A percentile compares a stretch with the other conserved stretches of the same genome.
phyloP scores from a whole-genome alignment of 2,329 filamentous ascomycete species.

The Fusarium brachygibbosum region DNA sequence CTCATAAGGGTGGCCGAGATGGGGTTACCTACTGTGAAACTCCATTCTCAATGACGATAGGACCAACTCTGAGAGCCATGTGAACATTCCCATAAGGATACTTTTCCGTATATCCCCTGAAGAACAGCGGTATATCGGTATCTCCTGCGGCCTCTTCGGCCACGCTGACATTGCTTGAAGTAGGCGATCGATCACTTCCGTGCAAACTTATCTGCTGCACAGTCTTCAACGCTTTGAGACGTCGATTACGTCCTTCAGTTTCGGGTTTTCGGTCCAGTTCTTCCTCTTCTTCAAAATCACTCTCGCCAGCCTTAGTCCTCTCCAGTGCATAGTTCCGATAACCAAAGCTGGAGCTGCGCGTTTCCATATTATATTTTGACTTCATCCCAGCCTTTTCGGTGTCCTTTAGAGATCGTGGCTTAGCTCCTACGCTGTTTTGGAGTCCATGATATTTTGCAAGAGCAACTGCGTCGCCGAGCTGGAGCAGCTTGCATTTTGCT shows the following conservation, averaged over 20 bases:
- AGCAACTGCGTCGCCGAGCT: conserved; percentile 29
- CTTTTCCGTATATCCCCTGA: conserved; percentile 49
- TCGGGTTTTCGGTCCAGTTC: background rate
- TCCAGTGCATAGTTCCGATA: background rate
- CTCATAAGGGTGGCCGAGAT: rapidly evolving
- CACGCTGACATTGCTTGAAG: conserved; percentile 27
- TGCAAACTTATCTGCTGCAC: conserved; percentile 17
- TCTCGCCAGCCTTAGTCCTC: background rate
- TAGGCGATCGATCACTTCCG: conserved; percentile 23
- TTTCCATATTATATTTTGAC: background rate
- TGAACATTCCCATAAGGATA: conserved; percentile 58
- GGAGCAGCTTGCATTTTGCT: conserved; percentile 27
- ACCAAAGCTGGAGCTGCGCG: background rate
- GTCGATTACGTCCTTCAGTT: background rate
- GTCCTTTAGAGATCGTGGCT: conserved; percentile 10
- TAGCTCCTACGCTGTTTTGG: conserved; percentile 32
- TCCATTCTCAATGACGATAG: conserved; percentile 58
- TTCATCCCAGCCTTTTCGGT: conserved; percentile 3
- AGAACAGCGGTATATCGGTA: conserved; percentile 50
- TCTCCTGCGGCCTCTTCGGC: conserved; percentile 37
- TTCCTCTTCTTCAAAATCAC: conserved; percentile 24
- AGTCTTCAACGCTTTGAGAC: conserved; percentile 27
- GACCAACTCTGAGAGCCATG: conserved; percentile 57
- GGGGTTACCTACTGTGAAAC: conserved; percentile 52
- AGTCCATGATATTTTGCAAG: conserved; percentile 38